Evolutionary conservation across 2,329 filamentous ascomycete genomes (phyloP).

Genomic region (Aotearoamyces nothofagi): DNA sequence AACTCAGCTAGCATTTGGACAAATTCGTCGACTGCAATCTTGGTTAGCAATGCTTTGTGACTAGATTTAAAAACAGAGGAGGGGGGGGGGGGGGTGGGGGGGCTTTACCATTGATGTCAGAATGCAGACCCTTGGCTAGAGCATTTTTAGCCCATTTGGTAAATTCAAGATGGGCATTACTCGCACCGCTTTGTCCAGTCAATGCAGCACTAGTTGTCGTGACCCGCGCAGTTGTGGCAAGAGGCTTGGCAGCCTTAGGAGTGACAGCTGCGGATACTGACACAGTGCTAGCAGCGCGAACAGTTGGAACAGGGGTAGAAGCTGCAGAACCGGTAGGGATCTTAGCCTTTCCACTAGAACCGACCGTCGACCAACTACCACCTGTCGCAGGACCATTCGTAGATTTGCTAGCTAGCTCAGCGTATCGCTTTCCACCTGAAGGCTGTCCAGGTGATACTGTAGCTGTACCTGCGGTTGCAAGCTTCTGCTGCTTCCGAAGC

Average conservation of each 20-base stretch:
- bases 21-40: constrained; percentile 46
- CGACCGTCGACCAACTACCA: constrained; percentile 78
- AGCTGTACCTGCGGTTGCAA: constrained; percentile 27
- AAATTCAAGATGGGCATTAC: constrained; percentile 71
- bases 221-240: constrained; percentile 31
- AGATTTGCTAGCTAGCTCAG: constrained; percentile 76
- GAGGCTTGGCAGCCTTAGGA: constrained; percentile 31
- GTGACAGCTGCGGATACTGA: constrained; percentile 7
- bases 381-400: constrained; percentile 26
- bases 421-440: constrained; percentile 67
- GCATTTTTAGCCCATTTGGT: constrained; percentile 80
- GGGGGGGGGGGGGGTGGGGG: no score
- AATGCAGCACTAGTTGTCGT: constrained; percentile 28
- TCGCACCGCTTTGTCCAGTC: constrained; percentile 19
- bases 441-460: constrained; percentile 26
- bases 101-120: constrained; percentile 47
- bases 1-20: constrained; percentile 61
- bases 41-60: not conserved
- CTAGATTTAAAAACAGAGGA: no score
- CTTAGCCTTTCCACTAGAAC: constrained; percentile 85
- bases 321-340: constrained; percentile 44
- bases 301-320: constrained; percentile 24
- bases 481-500: constrained; percentile 61
- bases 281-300: constrained; percentile 20
- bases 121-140: constrained; percentile 57